Base-by-base conservation (phyloP, 768 basidiomycete species). In the Boletus insuetus region DNA sequence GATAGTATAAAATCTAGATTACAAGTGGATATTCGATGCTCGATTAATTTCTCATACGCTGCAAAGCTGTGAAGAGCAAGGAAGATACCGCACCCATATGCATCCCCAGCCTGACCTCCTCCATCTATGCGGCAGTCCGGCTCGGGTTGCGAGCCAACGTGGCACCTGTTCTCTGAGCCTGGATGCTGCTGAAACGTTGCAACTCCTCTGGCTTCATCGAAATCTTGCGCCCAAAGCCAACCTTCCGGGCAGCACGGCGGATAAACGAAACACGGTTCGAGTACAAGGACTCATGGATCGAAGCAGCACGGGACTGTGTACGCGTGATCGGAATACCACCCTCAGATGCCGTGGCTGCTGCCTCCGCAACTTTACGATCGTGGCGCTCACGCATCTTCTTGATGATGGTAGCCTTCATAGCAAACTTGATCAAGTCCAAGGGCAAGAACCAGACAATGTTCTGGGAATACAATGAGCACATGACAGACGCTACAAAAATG, bases 381-480 rank as follows among this genome's bases (percentile, higher is more conserved):
- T 79, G 81, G 54, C 90, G 85, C 54, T 82, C 75, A 60, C 93
- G 94, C 67, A 94, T 84, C 60, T 58, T 77, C 74, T 87, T 88
- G 82, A 98, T 94, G 69, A 94, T 75, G 7, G 92, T 95, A 10
- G 87, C 89, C 78, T 96, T 94, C 91, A 98, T 94, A 34, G 80
- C 89, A 72, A 97, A 96, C 79, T 96, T 97, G 82, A 97, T 89
- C 74, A 84, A 82, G 74, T 98, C 96, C 47, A 98, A 85, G 49
- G 96, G 96, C 61, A 91, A 70, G 83, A 95, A 98, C 95, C 96
- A 96, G 53, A 95, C 64, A 60, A 97, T 89, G 77, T 98, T 89
- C 94, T 94, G 66, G 14, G 3, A 2, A 24, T 16, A 16, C 13
- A 10, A 56, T 69, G 11, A 72, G 59, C 22, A 44, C 42, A 12